Evolutionary conservation across 768 basidiomycete species (phyloP).

Genomic region (Mycena latifolia): DNA sequence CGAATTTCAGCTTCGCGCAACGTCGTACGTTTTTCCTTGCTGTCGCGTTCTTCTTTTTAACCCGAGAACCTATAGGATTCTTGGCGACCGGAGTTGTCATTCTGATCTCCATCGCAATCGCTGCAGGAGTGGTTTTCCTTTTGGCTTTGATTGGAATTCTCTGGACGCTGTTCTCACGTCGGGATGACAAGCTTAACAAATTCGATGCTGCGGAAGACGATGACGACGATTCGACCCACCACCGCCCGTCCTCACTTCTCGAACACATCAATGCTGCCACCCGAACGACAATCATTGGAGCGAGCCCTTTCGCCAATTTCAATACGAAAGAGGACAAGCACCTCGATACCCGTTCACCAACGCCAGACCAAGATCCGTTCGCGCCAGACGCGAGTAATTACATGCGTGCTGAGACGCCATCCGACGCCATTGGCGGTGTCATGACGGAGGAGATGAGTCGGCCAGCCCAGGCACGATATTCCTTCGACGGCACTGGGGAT

Average conservation of each 20-base stretch:
- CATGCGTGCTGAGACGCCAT: conserved; percentile 84
- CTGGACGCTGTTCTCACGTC: conserved; percentile 88
- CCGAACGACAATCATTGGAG: conserved; percentile 82
- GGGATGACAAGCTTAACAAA: conserved; percentile 78
- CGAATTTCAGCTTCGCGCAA: conserved; percentile 80
- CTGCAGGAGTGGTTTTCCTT: conserved; percentile 93
- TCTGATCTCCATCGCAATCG: conserved; percentile 96
- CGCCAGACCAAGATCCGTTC: conserved; percentile 67
- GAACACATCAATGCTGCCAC: conserved; percentile 94
- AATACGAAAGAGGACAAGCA: conserved; percentile 70
- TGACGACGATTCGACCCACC: conserved; percentile 81
- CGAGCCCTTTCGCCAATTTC: conserved; percentile 53
- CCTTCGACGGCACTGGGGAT: conserved; percentile 83
- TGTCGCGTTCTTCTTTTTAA: conserved; percentile 29
- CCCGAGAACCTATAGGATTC: conserved; percentile 67
- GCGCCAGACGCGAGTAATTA: conserved; percentile 84
- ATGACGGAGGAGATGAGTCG: conserved; percentile 77
- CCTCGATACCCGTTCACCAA: conserved; percentile 48
- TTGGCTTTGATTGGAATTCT: conserved; percentile 87
- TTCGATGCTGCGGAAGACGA: conserved; percentile 75
- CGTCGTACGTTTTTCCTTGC: conserved; percentile 64
- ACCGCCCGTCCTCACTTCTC: conserved; percentile 88
- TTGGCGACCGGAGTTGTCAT: conserved; percentile 95
- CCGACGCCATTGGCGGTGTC: conserved; percentile 76
- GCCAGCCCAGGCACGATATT: conserved; percentile 84